Conservation (phyloP, 352 stramenopile species). For the Pythium scleroteichum region DNA sequence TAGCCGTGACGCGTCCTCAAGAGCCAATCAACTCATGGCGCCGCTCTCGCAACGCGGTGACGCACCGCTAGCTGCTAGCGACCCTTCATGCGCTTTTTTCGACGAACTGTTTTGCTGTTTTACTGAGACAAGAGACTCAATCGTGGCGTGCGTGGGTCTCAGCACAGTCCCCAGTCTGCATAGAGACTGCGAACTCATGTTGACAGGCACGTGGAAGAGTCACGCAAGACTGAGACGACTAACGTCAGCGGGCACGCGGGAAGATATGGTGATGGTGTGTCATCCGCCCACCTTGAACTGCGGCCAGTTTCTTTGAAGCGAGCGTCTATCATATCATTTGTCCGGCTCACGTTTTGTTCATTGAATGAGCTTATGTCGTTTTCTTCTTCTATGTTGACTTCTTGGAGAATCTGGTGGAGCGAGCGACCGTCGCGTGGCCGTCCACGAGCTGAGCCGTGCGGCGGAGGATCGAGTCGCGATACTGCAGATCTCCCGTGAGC, state of each 20-base stretch:
- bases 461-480: conserved; percentile 58
- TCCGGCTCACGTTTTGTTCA: background rate
- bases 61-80: background rate
- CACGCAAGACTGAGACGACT: background rate
- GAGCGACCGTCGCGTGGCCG: conserved; percentile 45
- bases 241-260: background rate
- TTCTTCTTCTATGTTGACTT: conserved; percentile 1
- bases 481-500: conserved; percentile 29
- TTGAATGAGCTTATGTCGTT: background rate
- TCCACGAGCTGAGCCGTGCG: conserved; percentile 65
- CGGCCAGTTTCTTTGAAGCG: background rate
- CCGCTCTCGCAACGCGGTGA: conserved; percentile 1
- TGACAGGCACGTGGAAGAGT: too few relatives aligned
- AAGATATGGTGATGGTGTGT: background rate
- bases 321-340: too few relatives aligned
- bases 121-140: background rate
- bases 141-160: background rate
- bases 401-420: conserved; percentile 49
- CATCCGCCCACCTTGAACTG: background rate
- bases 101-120: background rate
- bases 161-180: background rate
- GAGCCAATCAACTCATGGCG: conserved; percentile 21
- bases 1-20: conserved; percentile 12
- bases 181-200: background rate
- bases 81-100: conserved; percentile 6